Conservation (phyloP, 257 asterid genomes). For the Schizonepeta tenuifolia region DNA sequence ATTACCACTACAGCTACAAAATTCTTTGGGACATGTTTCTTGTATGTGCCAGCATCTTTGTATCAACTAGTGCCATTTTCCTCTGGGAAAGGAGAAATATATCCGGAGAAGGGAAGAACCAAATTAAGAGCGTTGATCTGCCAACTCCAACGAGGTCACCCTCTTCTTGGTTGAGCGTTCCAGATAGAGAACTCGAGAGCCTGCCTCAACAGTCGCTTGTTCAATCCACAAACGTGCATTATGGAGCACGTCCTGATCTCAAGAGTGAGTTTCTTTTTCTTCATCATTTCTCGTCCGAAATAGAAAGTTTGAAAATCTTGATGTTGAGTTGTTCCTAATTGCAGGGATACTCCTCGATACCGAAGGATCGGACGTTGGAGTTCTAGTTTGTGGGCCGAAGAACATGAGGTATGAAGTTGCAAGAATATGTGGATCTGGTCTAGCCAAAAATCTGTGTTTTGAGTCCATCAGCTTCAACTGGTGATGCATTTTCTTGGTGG, state of each 20-base stretch:
- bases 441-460: conserved; percentile 40
- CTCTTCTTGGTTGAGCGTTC: conserved; percentile 44
- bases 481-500: conserved; percentile 30
- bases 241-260: conserved; percentile 60
- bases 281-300: background rate
- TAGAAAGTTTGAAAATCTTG: background rate
- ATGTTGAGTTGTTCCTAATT: background rate
- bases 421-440: conserved; percentile 41
- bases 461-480: conserved; percentile 58
- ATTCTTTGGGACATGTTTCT: conserved; percentile 57
- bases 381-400: conserved; percentile 51
- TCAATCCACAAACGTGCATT: conserved; percentile 57
- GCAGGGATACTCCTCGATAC: conserved; percentile 44
- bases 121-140: conserved; percentile 41
- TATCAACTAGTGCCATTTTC: conserved; percentile 51
- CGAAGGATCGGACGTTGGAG: conserved; percentile 52
- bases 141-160: conserved; percentile 28
- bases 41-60: conserved; percentile 46
- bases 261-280: conserved; percentile 46
- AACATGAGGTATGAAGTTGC: conserved; percentile 52
- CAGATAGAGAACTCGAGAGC: conserved; percentile 60
- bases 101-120: conserved; percentile 35
- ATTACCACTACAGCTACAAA: conserved; percentile 56
- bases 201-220: conserved; percentile 63
- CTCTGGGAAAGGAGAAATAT: conserved; percentile 49